Percentiles rank a stretch among this genome's conserved stretches.
Evolutionary conservation across 2,329 filamentous ascomycete genomes (phyloP).

Genomic region (Tolypocladium sp.): DNA sequence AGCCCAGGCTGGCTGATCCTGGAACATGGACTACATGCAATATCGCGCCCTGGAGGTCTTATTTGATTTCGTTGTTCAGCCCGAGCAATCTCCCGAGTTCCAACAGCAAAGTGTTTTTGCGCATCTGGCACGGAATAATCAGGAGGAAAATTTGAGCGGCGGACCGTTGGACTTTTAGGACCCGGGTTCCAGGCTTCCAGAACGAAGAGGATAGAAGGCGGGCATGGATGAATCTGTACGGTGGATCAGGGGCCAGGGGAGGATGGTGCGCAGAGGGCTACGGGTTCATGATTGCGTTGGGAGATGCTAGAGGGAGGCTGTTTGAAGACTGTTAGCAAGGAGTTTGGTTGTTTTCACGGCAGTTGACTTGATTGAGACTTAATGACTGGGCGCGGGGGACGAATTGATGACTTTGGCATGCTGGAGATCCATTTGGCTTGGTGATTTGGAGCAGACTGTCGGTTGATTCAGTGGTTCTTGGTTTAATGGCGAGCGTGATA

Average conservation of each 20-base stretch:
- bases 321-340: background rate
- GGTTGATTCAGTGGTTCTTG: background rate
- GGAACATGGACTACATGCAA: background rate
- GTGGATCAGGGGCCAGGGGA: background rate
- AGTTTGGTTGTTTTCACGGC: background rate
- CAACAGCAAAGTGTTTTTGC: background rate
- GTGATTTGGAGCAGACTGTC: background rate
- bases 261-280: background rate
- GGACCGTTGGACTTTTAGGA: background rate
- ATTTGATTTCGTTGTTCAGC: background rate
- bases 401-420: background rate
- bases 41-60: background rate
- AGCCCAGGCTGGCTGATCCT: background rate
- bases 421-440: background rate
- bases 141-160: background rate
- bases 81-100: background rate
- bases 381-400: background rate
- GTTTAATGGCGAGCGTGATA: background rate
- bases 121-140: background rate
- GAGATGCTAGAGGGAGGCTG: background rate
- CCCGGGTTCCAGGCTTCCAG: background rate
- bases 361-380: background rate
- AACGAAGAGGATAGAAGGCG: background rate
- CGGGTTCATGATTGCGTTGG: background rate
- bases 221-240: background rate